Conservation (phyloP, 2,329 filamentous ascomycete species). For the Truncatella angustata region DNA sequence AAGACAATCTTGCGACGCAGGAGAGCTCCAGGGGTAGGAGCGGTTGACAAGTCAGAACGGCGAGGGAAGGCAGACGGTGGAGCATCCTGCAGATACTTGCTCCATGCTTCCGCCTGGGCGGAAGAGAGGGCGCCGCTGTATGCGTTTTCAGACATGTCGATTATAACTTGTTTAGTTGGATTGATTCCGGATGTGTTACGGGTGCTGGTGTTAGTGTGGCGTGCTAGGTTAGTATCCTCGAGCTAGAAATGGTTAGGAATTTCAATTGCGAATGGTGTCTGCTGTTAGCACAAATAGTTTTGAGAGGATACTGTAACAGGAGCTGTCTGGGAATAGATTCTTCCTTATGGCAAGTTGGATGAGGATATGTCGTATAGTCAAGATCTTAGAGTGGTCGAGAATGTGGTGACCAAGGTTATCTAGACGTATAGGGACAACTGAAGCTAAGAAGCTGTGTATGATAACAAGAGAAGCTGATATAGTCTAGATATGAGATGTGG, state of each 20-base stretch:
- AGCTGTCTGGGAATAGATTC: background rate
- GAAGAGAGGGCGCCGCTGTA: background rate
- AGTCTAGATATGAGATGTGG: background rate
- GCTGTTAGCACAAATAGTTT: background rate
- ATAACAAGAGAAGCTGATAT: background rate
- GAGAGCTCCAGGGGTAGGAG: background rate
- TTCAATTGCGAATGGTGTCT: too few relatives aligned
- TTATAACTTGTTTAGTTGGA: background rate
- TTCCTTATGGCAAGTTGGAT: background rate
- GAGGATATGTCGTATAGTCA: background rate
- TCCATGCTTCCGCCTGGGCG: background rate
- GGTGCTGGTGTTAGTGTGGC: background rate
- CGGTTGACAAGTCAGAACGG: background rate
- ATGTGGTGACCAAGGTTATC: background rate
- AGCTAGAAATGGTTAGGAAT: too few relatives aligned
- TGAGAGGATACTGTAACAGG: background rate
- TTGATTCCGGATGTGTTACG: background rate
- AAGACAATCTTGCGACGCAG: background rate
- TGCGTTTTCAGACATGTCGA: background rate
- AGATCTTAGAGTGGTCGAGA: background rate
- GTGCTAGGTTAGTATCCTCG: too few relatives aligned
- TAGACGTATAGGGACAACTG: background rate
- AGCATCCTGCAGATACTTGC: slow-evolving; percentile 1
- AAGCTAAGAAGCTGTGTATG: background rate
- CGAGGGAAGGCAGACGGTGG: background rate